Evolutionary conservation across 228 moss, liverwort and hornwort species (phyloP).

Genomic region (Sphagnum magellanicum): DNA sequence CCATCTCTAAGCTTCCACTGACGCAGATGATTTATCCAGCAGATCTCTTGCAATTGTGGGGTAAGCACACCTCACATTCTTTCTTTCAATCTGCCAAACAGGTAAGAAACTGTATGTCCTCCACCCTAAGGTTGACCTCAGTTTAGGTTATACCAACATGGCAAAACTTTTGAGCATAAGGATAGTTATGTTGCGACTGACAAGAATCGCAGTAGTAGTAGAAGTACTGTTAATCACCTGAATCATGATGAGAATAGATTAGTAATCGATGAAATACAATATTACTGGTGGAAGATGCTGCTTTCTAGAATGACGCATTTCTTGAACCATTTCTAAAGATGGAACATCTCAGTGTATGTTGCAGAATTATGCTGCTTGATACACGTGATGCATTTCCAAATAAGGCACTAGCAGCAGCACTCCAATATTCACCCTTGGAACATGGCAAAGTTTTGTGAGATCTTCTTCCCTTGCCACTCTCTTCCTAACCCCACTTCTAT

Average conservation of each 20-base stretch:
- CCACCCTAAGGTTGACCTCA: background rate
- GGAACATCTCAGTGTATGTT: background rate
- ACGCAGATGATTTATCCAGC: conserved; percentile 54
- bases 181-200: background rate
- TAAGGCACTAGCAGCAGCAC: conserved; percentile 51
- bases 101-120: background rate
- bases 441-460: conserved; percentile 52
- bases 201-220: background rate
- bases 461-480: background rate
- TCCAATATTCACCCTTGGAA: conserved; percentile 53
- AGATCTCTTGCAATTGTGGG: conserved; percentile 61
- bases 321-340: background rate
- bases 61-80: conserved; percentile 21
- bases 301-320: background rate
- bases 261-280: background rate
- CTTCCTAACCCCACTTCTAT: background rate
- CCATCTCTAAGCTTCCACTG: background rate
- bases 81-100: background rate
- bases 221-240: background rate
- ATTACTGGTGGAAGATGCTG: background rate
- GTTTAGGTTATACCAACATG: background rate
- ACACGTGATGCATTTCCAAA: conserved; percentile 33
- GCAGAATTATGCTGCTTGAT: conserved; percentile 74
- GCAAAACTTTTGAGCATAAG: background rate
- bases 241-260: background rate